These are phyloP conservation scores for Neurospora africana DNA, from an alignment of 495 filamentous ascomycete species.

Conservation along the genomic window DNA sequence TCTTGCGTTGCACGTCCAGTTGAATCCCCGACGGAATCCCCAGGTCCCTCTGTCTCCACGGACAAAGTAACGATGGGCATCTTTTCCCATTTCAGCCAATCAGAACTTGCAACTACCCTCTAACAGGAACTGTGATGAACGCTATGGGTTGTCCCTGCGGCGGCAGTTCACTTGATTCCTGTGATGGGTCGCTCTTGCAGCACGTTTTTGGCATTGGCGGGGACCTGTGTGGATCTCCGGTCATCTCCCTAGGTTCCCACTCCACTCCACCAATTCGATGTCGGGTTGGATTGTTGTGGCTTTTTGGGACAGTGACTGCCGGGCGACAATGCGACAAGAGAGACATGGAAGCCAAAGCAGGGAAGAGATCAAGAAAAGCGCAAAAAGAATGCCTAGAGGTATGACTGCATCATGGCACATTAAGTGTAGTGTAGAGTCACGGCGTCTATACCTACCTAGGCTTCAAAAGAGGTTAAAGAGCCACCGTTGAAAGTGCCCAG, in stretches of 20 bases:
- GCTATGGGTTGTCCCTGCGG: background rate
- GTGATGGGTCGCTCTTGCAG: background rate
- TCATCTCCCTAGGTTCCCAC: background rate
- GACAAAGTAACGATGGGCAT: background rate
- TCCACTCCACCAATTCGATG: background rate
- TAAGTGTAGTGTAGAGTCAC: background rate
- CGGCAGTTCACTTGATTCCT: background rate
- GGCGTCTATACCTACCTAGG: background rate
- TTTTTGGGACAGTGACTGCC: background rate
- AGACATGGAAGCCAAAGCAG: background rate
- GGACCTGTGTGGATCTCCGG: background rate
- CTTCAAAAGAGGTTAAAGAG: background rate
- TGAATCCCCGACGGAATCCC: background rate
- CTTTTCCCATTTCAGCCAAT: background rate
- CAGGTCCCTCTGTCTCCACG: background rate
- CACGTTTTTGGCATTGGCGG: background rate
- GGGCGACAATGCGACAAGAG: background rate
- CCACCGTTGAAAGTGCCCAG: background rate
- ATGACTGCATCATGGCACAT: background rate
- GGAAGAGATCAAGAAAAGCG: background rate
- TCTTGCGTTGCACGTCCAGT: background rate
- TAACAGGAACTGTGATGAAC: background rate
- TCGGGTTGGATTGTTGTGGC: background rate
- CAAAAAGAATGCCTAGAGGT: background rate
- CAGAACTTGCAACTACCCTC: background rate